Base-by-base conservation (phyloP, 148 eudicot species). In the Linanthus parryae region DNA sequence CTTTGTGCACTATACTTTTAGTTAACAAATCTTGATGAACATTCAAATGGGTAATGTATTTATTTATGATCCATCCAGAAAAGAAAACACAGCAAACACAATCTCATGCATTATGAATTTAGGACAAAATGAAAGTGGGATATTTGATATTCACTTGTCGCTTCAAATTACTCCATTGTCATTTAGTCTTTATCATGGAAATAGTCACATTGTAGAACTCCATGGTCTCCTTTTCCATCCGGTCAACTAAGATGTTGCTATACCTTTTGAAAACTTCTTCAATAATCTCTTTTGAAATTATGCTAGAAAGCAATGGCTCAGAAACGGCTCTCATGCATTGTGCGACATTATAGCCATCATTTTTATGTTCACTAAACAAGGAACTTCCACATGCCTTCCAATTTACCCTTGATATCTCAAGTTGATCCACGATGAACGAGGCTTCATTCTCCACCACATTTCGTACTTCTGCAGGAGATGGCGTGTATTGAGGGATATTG, bases 401-500 rank as follows among this genome's bases (percentile, higher is more conserved):
- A 17, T 1, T 21, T 0, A 45, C 41, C 18, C 7, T 25, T 1
- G 22, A 45, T 6, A 27, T 39, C 15, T 58, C 41, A 0, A 25
- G 18, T 5, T 48, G 29, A 31, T 66, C 38, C 7, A 78, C 54
- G 11, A 13, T 5, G 34, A 84, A 80, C 1, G 81, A 77, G 4
- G 77, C 84, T 51, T 84, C 75, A 1, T 59, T 63, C 21, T 62
- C 61, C 0, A 75, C 77, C 35, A 47, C 25, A 1, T 5, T 16
- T 29, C 57, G 49, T 17, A 84, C 63, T 60, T 85, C 95, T 5
- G 37, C 1, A 1, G 77, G 60, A 1, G 73, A 73, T 46, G 95
- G 81, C 0, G 65, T 38, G 61, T 79, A 82, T 8, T 60, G 44
- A 2, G 85, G 95, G 37, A 76, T 35, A 58, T 85, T 72, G 36